These are phyloP conservation scores for Zoysia japonica DNA, from an alignment of 176 grass and related monocot species.

Conservation along the genomic window DNA sequence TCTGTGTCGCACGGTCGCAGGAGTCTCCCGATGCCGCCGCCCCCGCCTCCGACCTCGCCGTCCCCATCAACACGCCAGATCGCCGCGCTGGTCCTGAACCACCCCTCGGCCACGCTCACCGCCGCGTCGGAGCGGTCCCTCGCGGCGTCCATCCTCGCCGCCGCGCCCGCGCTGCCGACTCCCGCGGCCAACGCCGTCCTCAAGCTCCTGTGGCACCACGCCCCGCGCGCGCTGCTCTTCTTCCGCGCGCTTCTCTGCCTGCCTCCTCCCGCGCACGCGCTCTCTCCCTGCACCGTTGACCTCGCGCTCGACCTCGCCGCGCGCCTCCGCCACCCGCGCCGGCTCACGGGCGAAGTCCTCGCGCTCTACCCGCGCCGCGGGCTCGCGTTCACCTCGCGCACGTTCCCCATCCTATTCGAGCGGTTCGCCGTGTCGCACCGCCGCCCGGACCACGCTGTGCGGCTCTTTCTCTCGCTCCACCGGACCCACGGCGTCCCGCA, in stretches of 20 bases:
- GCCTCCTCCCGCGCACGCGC: slow-evolving; percentile 38
- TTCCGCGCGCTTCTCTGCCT: slow-evolving; percentile 78
- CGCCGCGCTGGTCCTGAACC: slow-evolving; percentile 48
- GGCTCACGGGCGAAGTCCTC: slow-evolving; percentile 58
- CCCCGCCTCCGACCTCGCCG: background rate
- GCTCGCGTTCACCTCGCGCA: slow-evolving; percentile 68
- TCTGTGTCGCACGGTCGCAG: too few relatives aligned
- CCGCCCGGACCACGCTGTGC: slow-evolving; percentile 72
- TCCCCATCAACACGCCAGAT: slow-evolving; percentile 45
- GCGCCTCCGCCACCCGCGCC: slow-evolving; percentile 57
- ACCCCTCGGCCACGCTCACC: slow-evolving; percentile 45
- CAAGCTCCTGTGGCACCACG: slow-evolving; percentile 82
- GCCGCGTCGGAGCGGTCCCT: slow-evolving; percentile 55
- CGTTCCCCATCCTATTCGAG: slow-evolving; percentile 78
- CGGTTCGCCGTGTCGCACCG: slow-evolving; percentile 58
- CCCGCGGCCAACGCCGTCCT: slow-evolving; percentile 60
- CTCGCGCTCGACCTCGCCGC: slow-evolving; percentile 80
- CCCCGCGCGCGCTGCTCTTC: slow-evolving; percentile 83
- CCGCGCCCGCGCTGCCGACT: slow-evolving; percentile 22
- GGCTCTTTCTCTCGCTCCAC: slow-evolving; percentile 86
- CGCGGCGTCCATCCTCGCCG: slow-evolving; percentile 49
- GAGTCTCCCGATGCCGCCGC: background rate
- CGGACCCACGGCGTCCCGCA: slow-evolving; percentile 56
- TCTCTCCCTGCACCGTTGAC: slow-evolving; percentile 64
- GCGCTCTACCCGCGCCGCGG: slow-evolving; percentile 54